Evolutionary conservation across 345 rosid species (phyloP).

Genomic region (Brassica nigra): DNA sequence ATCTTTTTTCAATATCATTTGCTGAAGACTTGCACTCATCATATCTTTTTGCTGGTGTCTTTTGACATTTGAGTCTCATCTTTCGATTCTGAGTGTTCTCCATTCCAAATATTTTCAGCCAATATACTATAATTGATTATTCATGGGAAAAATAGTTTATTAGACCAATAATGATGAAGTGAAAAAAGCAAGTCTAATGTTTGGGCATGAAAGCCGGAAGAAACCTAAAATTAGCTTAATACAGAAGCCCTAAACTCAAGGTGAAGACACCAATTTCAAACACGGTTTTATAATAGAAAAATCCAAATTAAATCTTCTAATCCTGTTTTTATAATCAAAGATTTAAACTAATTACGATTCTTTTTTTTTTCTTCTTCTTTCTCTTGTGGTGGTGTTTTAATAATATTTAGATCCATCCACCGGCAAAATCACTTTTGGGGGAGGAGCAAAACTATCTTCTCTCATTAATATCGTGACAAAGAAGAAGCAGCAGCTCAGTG

Average conservation of each 20-base stretch:
- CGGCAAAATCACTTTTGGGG: no score
- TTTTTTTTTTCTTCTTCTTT: not conserved
- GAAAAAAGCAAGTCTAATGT: not conserved
- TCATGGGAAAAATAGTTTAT: no score
- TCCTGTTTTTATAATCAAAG: conserved; percentile 5
- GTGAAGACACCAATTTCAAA: conserved; percentile 25
- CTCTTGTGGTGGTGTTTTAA: no score
- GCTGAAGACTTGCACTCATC: conserved; percentile 24
- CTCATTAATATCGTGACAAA: no score
- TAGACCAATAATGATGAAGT: no score
- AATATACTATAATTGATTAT: no score
- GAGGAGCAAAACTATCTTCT: no score
- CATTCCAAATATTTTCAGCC: not conserved
- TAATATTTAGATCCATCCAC: no score
- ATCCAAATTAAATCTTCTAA: not conserved
- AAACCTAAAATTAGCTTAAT: conserved; percentile 33
- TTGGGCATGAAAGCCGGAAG: conserved; percentile 27
- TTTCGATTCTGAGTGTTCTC: not conserved
- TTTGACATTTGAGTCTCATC: not conserved
- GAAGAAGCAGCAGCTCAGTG: conserved; percentile 21
- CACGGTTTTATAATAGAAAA: conserved; percentile 22
- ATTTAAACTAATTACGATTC: conserved; percentile 23
- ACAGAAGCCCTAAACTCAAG: conserved; percentile 36
- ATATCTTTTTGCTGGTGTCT: not conserved
- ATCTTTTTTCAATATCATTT: not conserved